These are phyloP conservation scores for Citrus mangshanensis DNA, from an alignment of 345 rosid species.

Conservation along the genomic window DNA sequence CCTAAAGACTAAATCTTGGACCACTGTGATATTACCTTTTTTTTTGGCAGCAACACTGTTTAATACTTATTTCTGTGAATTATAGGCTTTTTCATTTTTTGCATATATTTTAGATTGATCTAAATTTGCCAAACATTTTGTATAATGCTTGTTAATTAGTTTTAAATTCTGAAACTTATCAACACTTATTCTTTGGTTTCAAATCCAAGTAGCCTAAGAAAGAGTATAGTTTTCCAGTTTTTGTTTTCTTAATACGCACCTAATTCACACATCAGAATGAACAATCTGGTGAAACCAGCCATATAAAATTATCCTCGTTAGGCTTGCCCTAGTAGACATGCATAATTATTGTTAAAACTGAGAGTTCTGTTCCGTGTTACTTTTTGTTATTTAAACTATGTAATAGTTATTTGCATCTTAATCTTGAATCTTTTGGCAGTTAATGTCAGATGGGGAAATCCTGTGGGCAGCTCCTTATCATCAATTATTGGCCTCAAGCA, in stretches of 20 bases:
- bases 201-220: neutral
- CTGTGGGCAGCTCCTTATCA: constrained; percentile 67
- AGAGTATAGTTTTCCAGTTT: neutral
- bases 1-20: no score
- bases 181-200: neutral
- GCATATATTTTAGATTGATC: no score
- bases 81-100: no score
- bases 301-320: no score
- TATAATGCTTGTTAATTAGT: neutral
- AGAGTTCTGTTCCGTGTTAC: neutral
- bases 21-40: no score
- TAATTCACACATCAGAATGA: neutral
- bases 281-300: neutral
- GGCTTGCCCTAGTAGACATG: no score
- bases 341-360: no score
- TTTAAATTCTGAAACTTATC: neutral
- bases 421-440: constrained; percentile 37
- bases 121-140: neutral
- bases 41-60: no score
- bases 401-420: neutral
- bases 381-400: neutral
- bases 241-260: neutral
- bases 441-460: constrained; percentile 91
- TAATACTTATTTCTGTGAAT: no score
- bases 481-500: constrained; percentile 54